Evolutionary conservation across 108 stramenopile genomes (phyloP).

Genomic region (Cyclostephanos invisitatus): DNA sequence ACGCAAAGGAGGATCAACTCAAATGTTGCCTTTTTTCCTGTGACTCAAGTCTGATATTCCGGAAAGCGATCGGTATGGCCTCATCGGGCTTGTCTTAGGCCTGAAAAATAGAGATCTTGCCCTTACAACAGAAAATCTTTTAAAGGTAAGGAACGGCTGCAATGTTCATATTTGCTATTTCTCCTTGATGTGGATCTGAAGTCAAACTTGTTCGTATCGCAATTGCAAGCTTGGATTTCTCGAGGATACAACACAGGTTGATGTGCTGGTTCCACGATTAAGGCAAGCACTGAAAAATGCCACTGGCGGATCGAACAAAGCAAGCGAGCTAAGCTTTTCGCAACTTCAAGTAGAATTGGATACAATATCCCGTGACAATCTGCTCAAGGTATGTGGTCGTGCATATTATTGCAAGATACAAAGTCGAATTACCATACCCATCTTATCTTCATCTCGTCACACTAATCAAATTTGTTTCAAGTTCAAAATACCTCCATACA

Average conservation of each 20-base stretch:
- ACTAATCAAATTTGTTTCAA: neutral
- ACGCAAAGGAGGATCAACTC: too few species aligned
- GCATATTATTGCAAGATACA: neutral
- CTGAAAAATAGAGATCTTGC: constrained; percentile 84
- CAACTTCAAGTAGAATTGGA: constrained; percentile 82
- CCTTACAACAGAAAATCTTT: constrained; percentile 83
- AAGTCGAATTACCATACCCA: neutral
- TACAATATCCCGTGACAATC: constrained; percentile 75
- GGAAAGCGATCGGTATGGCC: constrained; percentile 88
- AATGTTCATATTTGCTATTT: constrained; percentile 8
- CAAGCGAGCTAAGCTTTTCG: constrained; percentile 87
- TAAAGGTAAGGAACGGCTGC: constrained; percentile 54
- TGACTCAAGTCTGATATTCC: constrained; percentile 62
- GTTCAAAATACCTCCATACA: constrained; percentile 90
- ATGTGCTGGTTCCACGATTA: constrained; percentile 78
- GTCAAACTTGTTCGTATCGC: constrained; percentile 1
- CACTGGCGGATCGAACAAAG: constrained; percentile 86
- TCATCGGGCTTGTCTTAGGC: constrained; percentile 89
- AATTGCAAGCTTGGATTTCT: constrained; percentile 78
- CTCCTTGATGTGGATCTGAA: constrained; percentile 4
- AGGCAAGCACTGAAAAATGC: constrained; percentile 76
- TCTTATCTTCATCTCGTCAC: neutral
- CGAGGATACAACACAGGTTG: constrained; percentile 81
- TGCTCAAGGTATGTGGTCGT: constrained; percentile 35
- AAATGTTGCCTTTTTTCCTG: neutral